Percentiles rank a stretch among this genome's conserved stretches.
phyloP scores from a whole-genome alignment of 345 rosid species.

The Luvunga scandens region DNA sequence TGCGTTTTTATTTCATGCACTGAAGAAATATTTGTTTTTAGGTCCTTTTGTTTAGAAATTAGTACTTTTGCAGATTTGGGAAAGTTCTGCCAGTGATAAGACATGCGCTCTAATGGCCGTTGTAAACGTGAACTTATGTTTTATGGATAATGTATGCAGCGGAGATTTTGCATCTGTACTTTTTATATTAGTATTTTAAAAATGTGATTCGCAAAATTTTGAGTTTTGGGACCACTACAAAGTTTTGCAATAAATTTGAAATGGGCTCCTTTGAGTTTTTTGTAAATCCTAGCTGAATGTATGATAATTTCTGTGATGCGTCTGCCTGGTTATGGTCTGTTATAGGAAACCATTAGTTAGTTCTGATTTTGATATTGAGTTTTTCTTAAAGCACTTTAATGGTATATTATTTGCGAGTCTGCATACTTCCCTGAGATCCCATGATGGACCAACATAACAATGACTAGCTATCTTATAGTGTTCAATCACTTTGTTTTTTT shows the following conservation, averaged over 20 bases:
- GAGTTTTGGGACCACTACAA: neutral
- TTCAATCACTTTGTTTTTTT: neutral
- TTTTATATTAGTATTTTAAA: neutral
- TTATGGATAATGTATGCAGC: neutral
- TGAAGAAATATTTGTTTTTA: neutral
- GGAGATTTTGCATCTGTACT: neutral
- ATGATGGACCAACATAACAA: too few relatives aligned
- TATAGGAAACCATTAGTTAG: neutral
- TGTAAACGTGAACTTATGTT: neutral
- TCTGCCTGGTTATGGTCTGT: neutral
- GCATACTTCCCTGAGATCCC: neutral
- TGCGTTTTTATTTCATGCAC: neutral
- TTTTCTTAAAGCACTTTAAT: neutral
- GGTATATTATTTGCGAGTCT: neutral
- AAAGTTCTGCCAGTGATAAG: neutral
- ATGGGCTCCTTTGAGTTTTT: neutral
- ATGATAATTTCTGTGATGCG: neutral
- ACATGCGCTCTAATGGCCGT: neutral
- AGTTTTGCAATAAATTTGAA: neutral
- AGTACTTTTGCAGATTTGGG: neutral
- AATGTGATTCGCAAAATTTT: neutral
- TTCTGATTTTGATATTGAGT: too few relatives aligned
- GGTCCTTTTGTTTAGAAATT: neutral
- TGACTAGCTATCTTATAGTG: neutral
- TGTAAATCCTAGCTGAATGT: neutral